Evolutionary conservation across 169 alveolate genomes (phyloP).

Genomic region (Perkinsus marinus): DNA sequence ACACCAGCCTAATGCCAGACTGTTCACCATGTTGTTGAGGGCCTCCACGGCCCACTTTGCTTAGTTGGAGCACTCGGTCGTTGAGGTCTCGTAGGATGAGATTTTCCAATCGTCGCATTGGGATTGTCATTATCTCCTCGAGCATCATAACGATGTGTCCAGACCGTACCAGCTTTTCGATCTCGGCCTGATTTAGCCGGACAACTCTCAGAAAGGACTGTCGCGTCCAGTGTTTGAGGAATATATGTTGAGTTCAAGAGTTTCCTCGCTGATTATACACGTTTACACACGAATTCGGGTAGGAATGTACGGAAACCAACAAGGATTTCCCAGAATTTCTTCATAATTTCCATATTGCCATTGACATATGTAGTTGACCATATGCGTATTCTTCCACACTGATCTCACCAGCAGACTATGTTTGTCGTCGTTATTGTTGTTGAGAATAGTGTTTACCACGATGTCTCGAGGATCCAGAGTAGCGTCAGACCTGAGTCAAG

Average conservation of each 20-base stretch:
- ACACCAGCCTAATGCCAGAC: neutral
- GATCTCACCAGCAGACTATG: neutral
- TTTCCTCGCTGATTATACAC: too few relatives aligned
- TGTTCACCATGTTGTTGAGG: neutral
- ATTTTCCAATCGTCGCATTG: neutral
- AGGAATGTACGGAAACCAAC: too few relatives aligned
- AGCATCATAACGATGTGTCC: neutral
- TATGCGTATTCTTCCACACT: too few relatives aligned
- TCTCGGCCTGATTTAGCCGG: neutral
- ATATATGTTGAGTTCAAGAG: too few relatives aligned
- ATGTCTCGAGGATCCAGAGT: neutral
- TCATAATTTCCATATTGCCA: too few relatives aligned
- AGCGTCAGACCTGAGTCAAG: neutral
- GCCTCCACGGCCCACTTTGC: neutral
- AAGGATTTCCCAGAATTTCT: too few relatives aligned
- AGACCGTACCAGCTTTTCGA: neutral
- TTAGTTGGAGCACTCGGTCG: neutral
- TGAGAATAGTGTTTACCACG: neutral
- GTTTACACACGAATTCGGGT: too few relatives aligned
- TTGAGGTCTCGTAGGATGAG: neutral
- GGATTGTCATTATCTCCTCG: neutral
- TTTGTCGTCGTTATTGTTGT: neutral
- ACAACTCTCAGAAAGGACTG: neutral
- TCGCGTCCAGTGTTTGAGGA: too few relatives aligned
- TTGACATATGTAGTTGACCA: too few relatives aligned